Evolutionary conservation across 345 rosid species (phyloP).

Genomic region (Dovyalis caffra): DNA sequence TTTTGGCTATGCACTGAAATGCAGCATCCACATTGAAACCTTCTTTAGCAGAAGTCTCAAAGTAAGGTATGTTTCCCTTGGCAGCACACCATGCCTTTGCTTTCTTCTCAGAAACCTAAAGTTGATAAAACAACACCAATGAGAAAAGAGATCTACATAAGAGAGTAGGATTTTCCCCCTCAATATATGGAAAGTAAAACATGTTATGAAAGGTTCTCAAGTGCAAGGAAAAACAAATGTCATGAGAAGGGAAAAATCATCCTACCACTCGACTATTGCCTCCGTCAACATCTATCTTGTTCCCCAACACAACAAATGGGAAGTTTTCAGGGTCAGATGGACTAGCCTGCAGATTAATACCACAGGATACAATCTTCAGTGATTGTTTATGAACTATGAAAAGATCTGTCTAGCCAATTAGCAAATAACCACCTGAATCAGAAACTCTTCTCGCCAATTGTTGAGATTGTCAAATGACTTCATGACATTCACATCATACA

Average conservation of each 20-base stretch:
- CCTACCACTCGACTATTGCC: constrained; percentile 90
- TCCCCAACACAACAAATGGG: constrained; percentile 83
- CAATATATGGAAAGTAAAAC: background rate
- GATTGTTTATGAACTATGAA: background rate
- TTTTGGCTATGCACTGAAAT: constrained; percentile 77
- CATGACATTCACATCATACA: constrained; percentile 74
- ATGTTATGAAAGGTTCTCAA: background rate
- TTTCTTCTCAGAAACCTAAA: constrained; percentile 86
- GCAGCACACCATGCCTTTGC: constrained; percentile 96
- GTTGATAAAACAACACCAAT: background rate
- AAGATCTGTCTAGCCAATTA: background rate
- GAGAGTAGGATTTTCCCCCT: background rate
- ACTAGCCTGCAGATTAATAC: constrained; percentile 54
- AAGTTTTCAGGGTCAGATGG: constrained; percentile 87
- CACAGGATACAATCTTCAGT: background rate
- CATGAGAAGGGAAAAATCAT: constrained; percentile 5
- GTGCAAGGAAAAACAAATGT: background rate
- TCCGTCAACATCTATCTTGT: constrained; percentile 79
- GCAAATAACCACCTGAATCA: constrained; percentile 37
- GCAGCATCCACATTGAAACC: constrained; percentile 87
- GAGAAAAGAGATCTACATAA: background rate
- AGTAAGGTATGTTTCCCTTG: constrained; percentile 85
- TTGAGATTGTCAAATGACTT: constrained; percentile 51
- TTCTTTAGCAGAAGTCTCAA: constrained; percentile 92
- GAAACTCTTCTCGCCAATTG: constrained; percentile 49